phyloP scores from a whole-genome alignment of 169 alveolate species.

The Cytauxzoon felis region DNA sequence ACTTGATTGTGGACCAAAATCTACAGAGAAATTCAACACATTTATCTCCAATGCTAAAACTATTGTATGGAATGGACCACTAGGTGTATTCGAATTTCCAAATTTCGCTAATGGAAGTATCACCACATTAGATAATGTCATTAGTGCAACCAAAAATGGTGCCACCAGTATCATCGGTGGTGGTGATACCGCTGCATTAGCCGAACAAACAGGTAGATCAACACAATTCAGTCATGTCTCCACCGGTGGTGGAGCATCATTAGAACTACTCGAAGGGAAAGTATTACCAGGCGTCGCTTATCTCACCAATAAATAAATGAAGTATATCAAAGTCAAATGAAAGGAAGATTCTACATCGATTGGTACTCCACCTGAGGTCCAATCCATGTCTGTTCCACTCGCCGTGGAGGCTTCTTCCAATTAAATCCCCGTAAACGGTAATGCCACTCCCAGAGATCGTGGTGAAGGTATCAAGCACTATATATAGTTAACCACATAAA shows the following conservation, averaged over 20 bases:
- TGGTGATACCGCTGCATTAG: conserved; percentile 94
- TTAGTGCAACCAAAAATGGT: conserved; percentile 88
- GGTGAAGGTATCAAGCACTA: no score
- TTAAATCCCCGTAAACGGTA: no score
- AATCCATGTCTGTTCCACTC: no score
- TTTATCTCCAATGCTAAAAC: conserved; percentile 84
- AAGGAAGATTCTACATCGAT: no score
- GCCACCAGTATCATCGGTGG: conserved; percentile 91
- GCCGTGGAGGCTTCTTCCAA: no score
- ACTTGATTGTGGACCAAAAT: conserved; percentile 93
- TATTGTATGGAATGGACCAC: conserved; percentile 95
- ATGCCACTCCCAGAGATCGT: no score
- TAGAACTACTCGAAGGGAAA: conserved; percentile 96
- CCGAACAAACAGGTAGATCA: conserved; percentile 80
- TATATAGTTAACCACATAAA: no score
- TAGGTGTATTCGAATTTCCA: conserved; percentile 92
- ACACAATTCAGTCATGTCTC: conserved; percentile 90
- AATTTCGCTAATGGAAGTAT: conserved; percentile 89
- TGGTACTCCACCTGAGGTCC: no score
- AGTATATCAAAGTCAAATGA: no score
- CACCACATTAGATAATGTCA: conserved; percentile 81
- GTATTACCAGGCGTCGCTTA: conserved; percentile 93
- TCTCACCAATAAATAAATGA: conserved; percentile 76
- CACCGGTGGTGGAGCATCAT: conserved; percentile 99
- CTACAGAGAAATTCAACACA: conserved; percentile 76